These are phyloP conservation scores for Jamesozyma gamospora DNA, from an alignment of 805 yeast genomes.

Conservation along the genomic window DNA sequence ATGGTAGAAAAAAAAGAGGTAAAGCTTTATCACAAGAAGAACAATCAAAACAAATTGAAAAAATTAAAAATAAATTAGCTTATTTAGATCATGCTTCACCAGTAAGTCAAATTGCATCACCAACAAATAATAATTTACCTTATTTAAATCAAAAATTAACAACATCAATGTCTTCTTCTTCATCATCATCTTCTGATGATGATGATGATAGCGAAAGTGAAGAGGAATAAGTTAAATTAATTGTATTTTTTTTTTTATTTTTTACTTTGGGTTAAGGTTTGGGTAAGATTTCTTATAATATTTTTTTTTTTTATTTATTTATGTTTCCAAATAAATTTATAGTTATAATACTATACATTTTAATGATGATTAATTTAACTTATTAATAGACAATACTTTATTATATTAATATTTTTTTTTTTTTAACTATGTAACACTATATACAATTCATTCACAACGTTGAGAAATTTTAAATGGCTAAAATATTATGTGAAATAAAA, in stretches of 20 bases:
- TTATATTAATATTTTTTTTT: too few relatives aligned
- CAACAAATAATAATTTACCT: slow-evolving; percentile 20
- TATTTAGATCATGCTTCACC: slow-evolving; percentile 52
- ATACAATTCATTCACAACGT: not conserved
- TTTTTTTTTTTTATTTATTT: too few relatives aligned
- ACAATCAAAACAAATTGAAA: slow-evolving; percentile 56
- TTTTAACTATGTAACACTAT: slow-evolving; percentile 10
- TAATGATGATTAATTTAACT: not conserved
- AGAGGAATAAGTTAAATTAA: slow-evolving; percentile 42
- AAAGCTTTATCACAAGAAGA: slow-evolving; percentile 57
- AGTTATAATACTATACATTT: not conserved
- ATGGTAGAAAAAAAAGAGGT: slow-evolving; percentile 36
- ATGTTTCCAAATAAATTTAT: not conserved
- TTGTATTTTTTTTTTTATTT: too few relatives aligned
- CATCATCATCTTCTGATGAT: slow-evolving; percentile 6
- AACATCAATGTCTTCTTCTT: slow-evolving; percentile 11
- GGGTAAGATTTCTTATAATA: not conserved
- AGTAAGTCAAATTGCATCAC: slow-evolving; percentile 33
- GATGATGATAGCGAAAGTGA: slow-evolving; percentile 57
- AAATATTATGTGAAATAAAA: too few relatives aligned
- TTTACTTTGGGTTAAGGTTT: not conserved
- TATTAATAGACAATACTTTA: slow-evolving; percentile 6
- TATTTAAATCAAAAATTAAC: slow-evolving; percentile 6
- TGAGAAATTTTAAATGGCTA: too few relatives aligned
- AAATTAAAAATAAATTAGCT: slow-evolving; percentile 64